Evolutionary conservation across 805 yeast genomes (phyloP).

Genomic region (Candida anglica): DNA sequence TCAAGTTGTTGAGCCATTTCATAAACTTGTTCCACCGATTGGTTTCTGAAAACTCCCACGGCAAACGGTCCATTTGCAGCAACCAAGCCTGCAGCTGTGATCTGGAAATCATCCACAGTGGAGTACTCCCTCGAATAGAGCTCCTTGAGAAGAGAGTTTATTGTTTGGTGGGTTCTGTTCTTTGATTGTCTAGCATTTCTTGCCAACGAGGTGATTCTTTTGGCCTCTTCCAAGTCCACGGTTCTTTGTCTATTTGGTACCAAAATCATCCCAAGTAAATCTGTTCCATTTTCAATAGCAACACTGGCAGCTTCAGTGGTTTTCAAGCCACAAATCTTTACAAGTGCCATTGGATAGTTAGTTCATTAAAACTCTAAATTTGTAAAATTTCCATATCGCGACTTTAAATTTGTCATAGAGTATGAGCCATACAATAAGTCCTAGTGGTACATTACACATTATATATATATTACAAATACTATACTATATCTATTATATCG

Average conservation of each 20-base stretch:
- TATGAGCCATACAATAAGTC: too few species aligned
- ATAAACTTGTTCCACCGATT: slow-evolving; percentile 59
- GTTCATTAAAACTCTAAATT: too few species aligned
- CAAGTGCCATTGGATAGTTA: slow-evolving; percentile 40
- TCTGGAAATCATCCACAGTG: slow-evolving; percentile 4
- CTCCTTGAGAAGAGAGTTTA: slow-evolving; percentile 11
- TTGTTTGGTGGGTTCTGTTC: slow-evolving; percentile 14
- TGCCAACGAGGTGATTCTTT: slow-evolving; percentile 23
- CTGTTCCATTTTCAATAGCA: slow-evolving; percentile 72
- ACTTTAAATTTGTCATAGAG: too few species aligned
- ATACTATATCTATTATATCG: too few species aligned
- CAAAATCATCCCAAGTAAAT: slow-evolving; percentile 77
- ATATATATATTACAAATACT: too few species aligned
- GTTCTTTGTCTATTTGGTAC: slow-evolving; percentile 83
- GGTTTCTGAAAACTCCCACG: slow-evolving; percentile 92
- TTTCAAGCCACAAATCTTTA: slow-evolving; percentile 83
- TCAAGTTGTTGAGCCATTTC: slow-evolving; percentile 37
- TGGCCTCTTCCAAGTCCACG: slow-evolving; percentile 34
- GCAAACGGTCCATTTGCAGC: slow-evolving; percentile 56
- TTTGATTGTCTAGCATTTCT: slow-evolving; percentile 14
- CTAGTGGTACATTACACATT: too few species aligned
- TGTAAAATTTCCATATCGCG: too few species aligned
- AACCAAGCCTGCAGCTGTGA: slow-evolving; percentile 13
- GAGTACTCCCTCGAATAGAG: slow-evolving; percentile 25
- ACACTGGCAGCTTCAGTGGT: slow-evolving; percentile 61